Evolutionary conservation across 305 asterid genomes (phyloP).

Genomic region (Solanum aculeatissimum): DNA sequence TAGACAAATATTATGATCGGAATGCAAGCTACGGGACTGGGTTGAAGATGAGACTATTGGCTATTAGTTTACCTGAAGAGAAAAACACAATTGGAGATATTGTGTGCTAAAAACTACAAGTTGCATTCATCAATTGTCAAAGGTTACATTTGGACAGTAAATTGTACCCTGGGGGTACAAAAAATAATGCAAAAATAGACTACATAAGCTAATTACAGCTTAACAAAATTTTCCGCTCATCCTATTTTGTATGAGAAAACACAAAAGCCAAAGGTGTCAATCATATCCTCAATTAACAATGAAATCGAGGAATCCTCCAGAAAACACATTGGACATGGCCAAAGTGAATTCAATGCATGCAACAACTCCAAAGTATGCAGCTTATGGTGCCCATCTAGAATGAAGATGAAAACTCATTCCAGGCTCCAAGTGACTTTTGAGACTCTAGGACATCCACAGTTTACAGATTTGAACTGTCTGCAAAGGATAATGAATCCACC

Average conservation of each 20-base stretch:
- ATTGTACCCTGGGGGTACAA: not conserved
- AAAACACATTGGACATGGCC: not conserved
- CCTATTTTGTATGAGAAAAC: not conserved
- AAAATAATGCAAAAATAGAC: not conserved
- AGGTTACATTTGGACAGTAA: not conserved
- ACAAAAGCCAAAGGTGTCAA: not conserved
- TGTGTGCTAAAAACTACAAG: not conserved
- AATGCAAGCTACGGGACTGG: no score
- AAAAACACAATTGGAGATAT: not conserved
- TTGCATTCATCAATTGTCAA: not conserved
- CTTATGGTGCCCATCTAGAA: not conserved
- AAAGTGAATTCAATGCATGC: not conserved
- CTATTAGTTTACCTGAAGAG: not conserved
- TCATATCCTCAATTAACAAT: not conserved
- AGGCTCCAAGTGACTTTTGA: not conserved
- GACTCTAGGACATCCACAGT: conserved; percentile 1
- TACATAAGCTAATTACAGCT: not conserved
- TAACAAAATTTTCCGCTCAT: not conserved
- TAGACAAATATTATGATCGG: no score
- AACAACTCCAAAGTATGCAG: not conserved
- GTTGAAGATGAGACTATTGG: no score
- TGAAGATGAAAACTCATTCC: not conserved
- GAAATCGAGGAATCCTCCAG: not conserved
- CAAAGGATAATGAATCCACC: not conserved
- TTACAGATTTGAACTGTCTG: not conserved